Evolutionary conservation across 148 eudicot genomes (phyloP), one percentile per base, ranked within the genome.

Genomic region (Nepenthes mirabilis): DNA sequence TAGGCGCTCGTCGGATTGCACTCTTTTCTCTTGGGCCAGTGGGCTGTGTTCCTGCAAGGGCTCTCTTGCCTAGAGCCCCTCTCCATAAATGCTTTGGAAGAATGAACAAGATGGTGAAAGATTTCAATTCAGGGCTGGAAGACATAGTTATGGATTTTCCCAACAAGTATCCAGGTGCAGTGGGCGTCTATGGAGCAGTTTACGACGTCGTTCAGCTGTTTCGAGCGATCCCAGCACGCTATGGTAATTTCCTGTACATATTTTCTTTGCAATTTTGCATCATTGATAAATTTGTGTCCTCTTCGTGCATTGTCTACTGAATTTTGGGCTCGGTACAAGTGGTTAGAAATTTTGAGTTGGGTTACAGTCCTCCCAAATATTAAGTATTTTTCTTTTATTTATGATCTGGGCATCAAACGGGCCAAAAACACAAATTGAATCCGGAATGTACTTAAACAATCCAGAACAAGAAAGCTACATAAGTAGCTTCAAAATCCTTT

Each of bases 31-130:
- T 80, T 2, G 84, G 84, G 13, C 85, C 80, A 0, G 77, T 83
- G 0, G 85, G 88, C 3, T 83, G 88, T 58, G 79, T 67, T 34
- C 88, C 88, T 0, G 88, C 79, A 1, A 75, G 88, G 70, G 56
- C 76, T 34, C 67, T 70, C n/a, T 14, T 83, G 52, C 82, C 80
- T 0, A 68, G 60, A 43, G 79, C 83, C 34, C 85, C 88, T 1
- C 60, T 72, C 7, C 33, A 60, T 1, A 71, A 66, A 61, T 83
- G 88, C 70, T 75, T 60, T 37, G 85, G 75, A 11, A 80, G 64
- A 58, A 77, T 83, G 82, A 74, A 83, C 63, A 71, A 56, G 52
- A 73, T 80, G 79, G 77, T 63, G 2, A 83, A 75, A 60, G 56
- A 65, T 56, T 83, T 67, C 13, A 83, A 83, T 53, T 37, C 23